Evolutionary conservation across 2,329 filamentous ascomycete species (phyloP), one percentile per base, ranked within the genome.

Genomic region (Sclerotiophoma versabilis): DNA sequence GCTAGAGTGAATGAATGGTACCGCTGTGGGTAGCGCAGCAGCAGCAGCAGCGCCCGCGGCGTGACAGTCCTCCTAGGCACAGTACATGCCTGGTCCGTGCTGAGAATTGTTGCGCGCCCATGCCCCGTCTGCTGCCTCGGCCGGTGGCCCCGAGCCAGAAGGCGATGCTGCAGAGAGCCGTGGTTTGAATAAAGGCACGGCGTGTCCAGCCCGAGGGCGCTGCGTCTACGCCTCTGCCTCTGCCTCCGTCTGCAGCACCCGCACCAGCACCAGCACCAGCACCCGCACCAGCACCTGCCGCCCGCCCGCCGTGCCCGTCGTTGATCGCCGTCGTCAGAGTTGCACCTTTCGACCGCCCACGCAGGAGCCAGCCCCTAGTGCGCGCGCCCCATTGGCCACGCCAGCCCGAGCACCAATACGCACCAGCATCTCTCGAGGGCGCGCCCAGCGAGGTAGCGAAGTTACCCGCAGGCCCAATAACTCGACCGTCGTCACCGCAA

Each of bases 401-500:
- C 46, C 58, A 52, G 54, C 60, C 63, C 61, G 50, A 54, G 45
- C 43, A 53, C 32, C 57, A 32, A 36, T n/a, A 36, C 43, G 29
- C 50, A 30, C 37, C 62, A 60, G 59, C 59, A 59, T 64, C 45
- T 63, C 44, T 51, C 54, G 42, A 59, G 58, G 48, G 33, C 59
- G 51, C 56, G 59, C 58, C 58, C 58, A 60, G 50, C 54, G 49
- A 38, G 32, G 47, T 44, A 50, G 47, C 48, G 48, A 51, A 23
- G 42, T 38, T 45, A 59, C 48, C 57, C 51, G 55, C 43, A 46
- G 46, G 57, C 46, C 63, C 42, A 54, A 44, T 55, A 58, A 53
- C 32, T 30, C 38, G 50, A 54, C 44, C 3, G 50, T 63, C 64
- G 65, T 68, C 65, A 68, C 65, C 65, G 65, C 65, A 62, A 56